These are phyloP conservation scores for Pyrenopolyporus hunteri DNA, from an alignment of 495 filamentous ascomycete genomes.

Conservation along the genomic window DNA sequence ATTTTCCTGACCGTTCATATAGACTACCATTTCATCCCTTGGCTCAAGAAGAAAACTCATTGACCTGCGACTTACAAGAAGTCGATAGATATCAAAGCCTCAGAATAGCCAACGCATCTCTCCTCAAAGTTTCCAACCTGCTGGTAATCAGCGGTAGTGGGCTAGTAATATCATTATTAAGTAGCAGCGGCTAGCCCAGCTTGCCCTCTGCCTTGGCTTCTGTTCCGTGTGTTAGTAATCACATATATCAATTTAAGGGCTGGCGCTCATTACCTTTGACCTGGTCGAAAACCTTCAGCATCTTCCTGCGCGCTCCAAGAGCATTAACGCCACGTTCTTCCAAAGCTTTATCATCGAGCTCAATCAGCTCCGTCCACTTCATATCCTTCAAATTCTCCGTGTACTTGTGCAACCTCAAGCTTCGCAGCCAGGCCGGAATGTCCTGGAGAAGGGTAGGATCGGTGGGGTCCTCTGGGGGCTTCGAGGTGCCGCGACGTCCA, in stretches of 20 bases:
- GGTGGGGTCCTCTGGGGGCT: slow-evolving; percentile 96
- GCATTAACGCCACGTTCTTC: slow-evolving; percentile 95
- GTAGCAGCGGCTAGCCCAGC: slow-evolving; percentile 46
- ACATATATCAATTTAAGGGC: neutral
- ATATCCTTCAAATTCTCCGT: slow-evolving; percentile 97
- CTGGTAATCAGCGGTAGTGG: neutral
- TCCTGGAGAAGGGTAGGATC: slow-evolving; percentile 90
- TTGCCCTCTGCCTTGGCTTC: slow-evolving; percentile 71
- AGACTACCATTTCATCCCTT: neutral
- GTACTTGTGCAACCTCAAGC: slow-evolving; percentile 95
- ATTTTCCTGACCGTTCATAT: slow-evolving; percentile 8
- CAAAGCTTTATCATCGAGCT: slow-evolving; percentile 90
- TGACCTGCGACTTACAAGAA: neutral
- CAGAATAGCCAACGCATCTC: neutral
- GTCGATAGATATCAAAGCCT: neutral
- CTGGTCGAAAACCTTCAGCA: slow-evolving; percentile 99
- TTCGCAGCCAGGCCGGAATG: slow-evolving; percentile 94
- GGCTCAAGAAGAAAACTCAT: neutral
- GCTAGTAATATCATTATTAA: slow-evolving; percentile 26
- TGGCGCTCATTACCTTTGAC: slow-evolving; percentile 65
- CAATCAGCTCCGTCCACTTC: slow-evolving; percentile 92
- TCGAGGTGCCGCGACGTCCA: slow-evolving; percentile 90
- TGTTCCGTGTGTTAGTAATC: slow-evolving; percentile 41
- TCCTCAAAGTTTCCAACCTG: slow-evolving; percentile 11
- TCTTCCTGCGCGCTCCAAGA: slow-evolving; percentile 92